These are phyloP conservation scores for Trichoderma erinaceum DNA, from an alignment of 495 filamentous ascomycete species.

Conservation along the genomic window DNA sequence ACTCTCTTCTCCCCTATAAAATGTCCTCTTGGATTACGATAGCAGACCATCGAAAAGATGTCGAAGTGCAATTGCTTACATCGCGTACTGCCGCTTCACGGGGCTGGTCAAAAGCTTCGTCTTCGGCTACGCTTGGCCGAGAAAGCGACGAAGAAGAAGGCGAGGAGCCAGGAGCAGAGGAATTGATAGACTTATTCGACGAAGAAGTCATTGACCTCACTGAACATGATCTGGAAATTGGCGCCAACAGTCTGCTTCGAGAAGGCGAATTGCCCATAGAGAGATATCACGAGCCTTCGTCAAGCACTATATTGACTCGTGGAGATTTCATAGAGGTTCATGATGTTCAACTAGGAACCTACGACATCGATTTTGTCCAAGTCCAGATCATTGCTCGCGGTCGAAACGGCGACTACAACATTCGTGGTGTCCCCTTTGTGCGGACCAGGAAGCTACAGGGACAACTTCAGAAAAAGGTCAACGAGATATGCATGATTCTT, in stretches of 20 bases:
- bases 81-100: neutral
- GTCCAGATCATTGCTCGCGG: constrained; percentile 4
- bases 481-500: constrained; percentile 42
- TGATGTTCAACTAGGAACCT: neutral
- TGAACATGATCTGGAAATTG: neutral
- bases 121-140: constrained; percentile 1
- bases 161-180: neutral
- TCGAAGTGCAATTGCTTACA: neutral
- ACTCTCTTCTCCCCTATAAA: neutral
- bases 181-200: neutral
- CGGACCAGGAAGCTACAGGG: neutral
- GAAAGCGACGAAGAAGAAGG: neutral
- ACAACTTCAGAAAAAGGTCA: constrained; percentile 19
- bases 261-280: neutral
- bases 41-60: neutral
- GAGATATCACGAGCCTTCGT: neutral
- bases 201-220: constrained; percentile 9
- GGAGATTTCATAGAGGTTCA: constrained; percentile 2
- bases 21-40: neutral
- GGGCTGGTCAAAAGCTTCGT: neutral
- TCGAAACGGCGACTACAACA: neutral
- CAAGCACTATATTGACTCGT: neutral
- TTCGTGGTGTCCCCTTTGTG: constrained; percentile 8
- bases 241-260: neutral
- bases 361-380: neutral